These are phyloP conservation scores for Penicillium lagena DNA, from an alignment of 495 filamentous ascomycete species.

Conservation along the genomic window DNA sequence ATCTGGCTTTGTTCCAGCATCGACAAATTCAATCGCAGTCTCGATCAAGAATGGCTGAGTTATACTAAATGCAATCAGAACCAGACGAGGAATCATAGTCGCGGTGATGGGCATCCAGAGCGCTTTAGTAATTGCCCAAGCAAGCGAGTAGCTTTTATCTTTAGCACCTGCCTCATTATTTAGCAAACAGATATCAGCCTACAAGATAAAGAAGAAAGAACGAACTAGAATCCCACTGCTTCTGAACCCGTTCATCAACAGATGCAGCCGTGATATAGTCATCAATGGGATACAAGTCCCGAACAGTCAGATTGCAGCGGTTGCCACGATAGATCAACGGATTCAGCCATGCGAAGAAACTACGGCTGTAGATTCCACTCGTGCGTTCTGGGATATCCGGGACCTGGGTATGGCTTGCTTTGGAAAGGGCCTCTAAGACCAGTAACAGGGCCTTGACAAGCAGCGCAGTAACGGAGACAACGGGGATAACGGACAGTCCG, in stretches of 20 bases:
- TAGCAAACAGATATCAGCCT: slow-evolving; percentile 1
- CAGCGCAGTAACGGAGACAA: slow-evolving; percentile 13
- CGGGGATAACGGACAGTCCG: slow-evolving; percentile 1
- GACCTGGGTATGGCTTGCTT: slow-evolving; percentile 13
- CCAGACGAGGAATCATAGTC: slow-evolving; percentile 40
- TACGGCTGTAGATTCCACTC: slow-evolving; percentile 38
- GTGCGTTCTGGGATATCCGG: slow-evolving; percentile 43
- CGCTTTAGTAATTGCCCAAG: slow-evolving; percentile 31
- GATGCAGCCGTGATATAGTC: slow-evolving; percentile 25
- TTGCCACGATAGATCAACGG: slow-evolving; percentile 40
- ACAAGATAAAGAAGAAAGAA: not conserved
- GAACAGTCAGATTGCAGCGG: slow-evolving; percentile 27
- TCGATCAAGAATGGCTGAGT: slow-evolving; percentile 57
- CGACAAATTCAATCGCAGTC: slow-evolving; percentile 36
- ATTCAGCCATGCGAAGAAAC: slow-evolving; percentile 53
- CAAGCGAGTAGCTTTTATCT: slow-evolving; percentile 25
- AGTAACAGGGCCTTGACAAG: slow-evolving; percentile 36
- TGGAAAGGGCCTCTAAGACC: slow-evolving; percentile 41
- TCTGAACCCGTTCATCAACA: slow-evolving; percentile 25
- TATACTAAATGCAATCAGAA: slow-evolving; percentile 48
- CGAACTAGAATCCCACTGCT: slow-evolving; percentile 20
- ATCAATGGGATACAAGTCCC: slow-evolving; percentile 35
- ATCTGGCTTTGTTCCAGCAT: slow-evolving; percentile 21
- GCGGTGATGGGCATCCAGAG: too few relatives aligned
- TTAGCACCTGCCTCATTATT: slow-evolving; percentile 4